Evolutionary conservation across 1,284 basidiomycete species (phyloP).

Genomic region (Tylopilus orsonianus): DNA sequence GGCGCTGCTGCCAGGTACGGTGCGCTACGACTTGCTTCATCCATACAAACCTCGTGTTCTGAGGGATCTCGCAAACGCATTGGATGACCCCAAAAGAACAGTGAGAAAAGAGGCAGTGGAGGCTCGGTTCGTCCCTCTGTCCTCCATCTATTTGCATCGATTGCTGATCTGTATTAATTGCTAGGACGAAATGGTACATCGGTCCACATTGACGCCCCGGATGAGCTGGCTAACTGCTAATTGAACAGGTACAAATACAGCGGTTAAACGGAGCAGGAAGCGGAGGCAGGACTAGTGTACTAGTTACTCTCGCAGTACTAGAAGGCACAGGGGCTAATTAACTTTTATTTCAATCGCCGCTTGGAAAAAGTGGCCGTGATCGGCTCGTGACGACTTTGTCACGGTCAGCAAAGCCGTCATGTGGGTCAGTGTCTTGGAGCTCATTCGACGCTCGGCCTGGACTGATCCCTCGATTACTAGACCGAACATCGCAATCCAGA

Average conservation of each 20-base stretch:
- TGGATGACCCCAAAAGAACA: constrained; percentile 83
- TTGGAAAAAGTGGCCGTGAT: constrained; percentile 11
- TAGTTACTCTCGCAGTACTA: too few species aligned
- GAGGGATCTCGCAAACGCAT: constrained; percentile 65
- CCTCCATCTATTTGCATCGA: not conserved
- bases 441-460: not conserved
- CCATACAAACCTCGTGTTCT: constrained; percentile 73
- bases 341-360: constrained; percentile 31
- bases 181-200: constrained; percentile 55
- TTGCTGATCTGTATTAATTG: constrained; percentile 5
- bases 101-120: constrained; percentile 89
- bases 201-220: constrained; percentile 1
- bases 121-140: constrained; percentile 51
- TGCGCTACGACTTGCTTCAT: constrained; percentile 80
- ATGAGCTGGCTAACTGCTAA: not conserved
- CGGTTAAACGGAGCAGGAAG: constrained; percentile 39
- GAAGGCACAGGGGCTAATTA: too few species aligned
- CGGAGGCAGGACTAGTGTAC: too few species aligned
- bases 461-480: constrained; percentile 36
- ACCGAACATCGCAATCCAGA: constrained; percentile 82
- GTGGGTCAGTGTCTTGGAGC: constrained; percentile 31
- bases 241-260: constrained; percentile 56
- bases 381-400: constrained; percentile 10
- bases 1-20: constrained; percentile 65
- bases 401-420: constrained; percentile 13